phyloP scores from a whole-genome alignment of 176 grass and related monocot genomes.

The Avena insularis region DNA sequence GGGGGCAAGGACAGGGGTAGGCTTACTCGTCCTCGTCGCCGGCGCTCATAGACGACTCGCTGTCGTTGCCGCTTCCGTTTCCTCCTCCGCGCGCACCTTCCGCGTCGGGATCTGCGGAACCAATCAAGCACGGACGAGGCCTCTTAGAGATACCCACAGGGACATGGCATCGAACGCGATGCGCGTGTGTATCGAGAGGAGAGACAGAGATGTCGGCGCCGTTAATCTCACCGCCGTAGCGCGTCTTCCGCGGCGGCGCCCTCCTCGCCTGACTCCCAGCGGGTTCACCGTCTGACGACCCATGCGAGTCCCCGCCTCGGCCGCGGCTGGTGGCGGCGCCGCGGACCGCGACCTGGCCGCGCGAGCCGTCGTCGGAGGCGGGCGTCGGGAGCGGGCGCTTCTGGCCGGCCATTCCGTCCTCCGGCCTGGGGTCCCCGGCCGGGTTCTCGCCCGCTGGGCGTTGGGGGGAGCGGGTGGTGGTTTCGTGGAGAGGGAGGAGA shows the following conservation, averaged over 20 bases:
- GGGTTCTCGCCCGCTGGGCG: not conserved
- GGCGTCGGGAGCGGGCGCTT: constrained; percentile 43
- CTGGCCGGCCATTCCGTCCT: constrained; percentile 44
- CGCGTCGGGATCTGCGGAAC: constrained; percentile 47
- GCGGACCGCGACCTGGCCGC: constrained; percentile 1
- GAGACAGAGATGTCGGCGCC: constrained; percentile 12
- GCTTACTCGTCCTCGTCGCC: constrained; percentile 47
- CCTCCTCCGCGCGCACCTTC: constrained; percentile 1
- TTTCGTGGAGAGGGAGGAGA: constrained; percentile 46
- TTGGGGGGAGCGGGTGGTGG: constrained; percentile 19
- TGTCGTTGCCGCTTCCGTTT: constrained; percentile 25
- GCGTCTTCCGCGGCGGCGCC: not conserved
- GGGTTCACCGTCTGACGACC: not conserved
- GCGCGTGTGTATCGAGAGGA: constrained; percentile 5
- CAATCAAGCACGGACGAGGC: constrained; percentile 18
- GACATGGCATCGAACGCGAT: constrained; percentile 18
- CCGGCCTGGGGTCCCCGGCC: not conserved
- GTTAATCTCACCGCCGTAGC: constrained; percentile 38
- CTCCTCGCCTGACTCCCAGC: not conserved
- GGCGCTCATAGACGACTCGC: constrained; percentile 44
- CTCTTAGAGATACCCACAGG: constrained; percentile 31
- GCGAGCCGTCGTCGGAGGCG: constrained; percentile 24
- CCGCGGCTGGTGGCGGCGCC: not conserved
- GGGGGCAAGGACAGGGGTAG: not conserved
- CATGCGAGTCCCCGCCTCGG: not conserved